Evolutionary conservation across 208 protist genomes (phyloP).

Genomic region (Trypanosoma scelopori): DNA sequence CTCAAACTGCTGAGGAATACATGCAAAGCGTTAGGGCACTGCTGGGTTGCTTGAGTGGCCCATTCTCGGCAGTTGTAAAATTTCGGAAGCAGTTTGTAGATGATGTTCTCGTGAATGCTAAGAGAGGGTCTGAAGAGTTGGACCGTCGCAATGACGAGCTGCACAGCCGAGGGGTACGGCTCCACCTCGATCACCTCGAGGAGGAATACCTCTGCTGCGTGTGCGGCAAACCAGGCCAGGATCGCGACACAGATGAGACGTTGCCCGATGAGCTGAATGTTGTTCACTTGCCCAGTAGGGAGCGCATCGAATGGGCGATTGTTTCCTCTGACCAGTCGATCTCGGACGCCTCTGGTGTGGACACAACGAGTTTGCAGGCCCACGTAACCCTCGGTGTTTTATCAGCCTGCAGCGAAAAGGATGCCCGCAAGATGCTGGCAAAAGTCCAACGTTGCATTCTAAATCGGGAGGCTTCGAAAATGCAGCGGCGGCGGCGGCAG

Average conservation of each 20-base stretch:
- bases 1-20: too few relatives aligned
- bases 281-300: constrained; percentile 46
- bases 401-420: background rate
- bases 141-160: constrained; percentile 50
- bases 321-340: constrained; percentile 2
- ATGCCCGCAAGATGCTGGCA: constrained; percentile 15
- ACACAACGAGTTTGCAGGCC: background rate
- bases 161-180: constrained; percentile 60
- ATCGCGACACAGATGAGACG: constrained; percentile 53
- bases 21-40: constrained; percentile 12
- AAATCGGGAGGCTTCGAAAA: constrained; percentile 35
- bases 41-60: constrained; percentile 43
- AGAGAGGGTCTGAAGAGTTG: constrained; percentile 52
- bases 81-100: constrained; percentile 86
- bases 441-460: constrained; percentile 19
- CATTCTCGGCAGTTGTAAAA: constrained; percentile 58
- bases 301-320: constrained; percentile 32
- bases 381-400: background rate
- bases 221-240: constrained; percentile 65
- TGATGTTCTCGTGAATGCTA: constrained; percentile 61
- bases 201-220: constrained; percentile 85
- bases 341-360: background rate
- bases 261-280: constrained; percentile 66
- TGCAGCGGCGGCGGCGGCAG: constrained; percentile 3
- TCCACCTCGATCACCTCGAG: constrained; percentile 75